Base-by-base conservation (phyloP, 2,329 filamentous ascomycete species). In the Chaetoscypha palmicola region DNA sequence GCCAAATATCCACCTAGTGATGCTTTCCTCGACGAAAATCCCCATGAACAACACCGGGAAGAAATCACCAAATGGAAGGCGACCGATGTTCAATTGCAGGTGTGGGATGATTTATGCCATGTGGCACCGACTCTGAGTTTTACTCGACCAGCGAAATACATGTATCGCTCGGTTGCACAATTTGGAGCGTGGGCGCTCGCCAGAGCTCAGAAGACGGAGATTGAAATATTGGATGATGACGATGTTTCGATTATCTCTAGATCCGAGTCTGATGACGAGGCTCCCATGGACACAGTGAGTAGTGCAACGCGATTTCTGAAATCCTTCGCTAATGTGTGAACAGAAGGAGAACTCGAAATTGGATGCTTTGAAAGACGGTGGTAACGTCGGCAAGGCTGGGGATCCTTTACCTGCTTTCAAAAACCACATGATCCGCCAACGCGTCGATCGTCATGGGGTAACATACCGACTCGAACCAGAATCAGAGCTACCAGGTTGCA, bases 41-140 rank as follows among this genome's bases (percentile, higher is more conserved):
- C 82, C 21, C 72, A 73, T 16, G 71, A 74, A 1, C 72, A 73
- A n/a, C 71, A 72, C 2, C 65, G 63, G 38, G 49, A 55, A 3
- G 64, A 71, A 10, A 58, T 92, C 12, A 68, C 72, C 26, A 79
- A 74, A 49, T 94, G 87, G 63, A 78, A 79, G 45, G 86, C 89
- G 0, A 98, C 92, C 0, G 79, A 94, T 55, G 91, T 97, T 0
- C 89, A 96, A 61, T 73, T 98, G 2, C 92, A 97, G 62, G 83
- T 97, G 1, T 97, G 91, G 90, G 91, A 97, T 46, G 86, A 95
- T 56, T 69, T 97, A 2, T 97, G 92, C 58, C 91, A 97, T 60
- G 90, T 94, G 4, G 82, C 84, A 0, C 87, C 91, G 1, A 96
- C 90, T 0, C 72, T 97, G n/a, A 94, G 87, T 57, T 97, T 95